Evolutionary conservation across 495 filamentous ascomycete species (phyloP), one percentile per base, ranked within the genome.

Genomic region (Cetradonia linearis): DNA sequence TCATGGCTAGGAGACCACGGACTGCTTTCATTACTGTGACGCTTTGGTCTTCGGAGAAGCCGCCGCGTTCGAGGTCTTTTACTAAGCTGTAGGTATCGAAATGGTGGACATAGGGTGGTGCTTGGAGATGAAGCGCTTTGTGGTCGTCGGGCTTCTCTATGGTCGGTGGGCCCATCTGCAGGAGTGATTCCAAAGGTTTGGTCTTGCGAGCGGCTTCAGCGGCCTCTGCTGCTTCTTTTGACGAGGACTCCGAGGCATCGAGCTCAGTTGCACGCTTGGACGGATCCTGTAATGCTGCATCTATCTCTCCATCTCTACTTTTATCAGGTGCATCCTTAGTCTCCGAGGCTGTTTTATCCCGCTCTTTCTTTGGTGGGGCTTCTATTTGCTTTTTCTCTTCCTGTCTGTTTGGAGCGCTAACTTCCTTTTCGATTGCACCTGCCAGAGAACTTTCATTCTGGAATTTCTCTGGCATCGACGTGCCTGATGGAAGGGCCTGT

Each of bases 41-140:
- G 47, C 60, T 60, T 49, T 62, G 59, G 9, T 64, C 73, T 76
- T 31, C 91, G 82, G 75, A 81, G 71, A 89, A 96, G 3, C 84
- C 87, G 25, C 84, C 79, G 0, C 71, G 71, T 25, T 83, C 76
- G 6, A 98, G 82, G 63, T 87, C 80, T 50, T 85, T 84, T 5
- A 96, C 93, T 2, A 96, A 79, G 5, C 82, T 83, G 67, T 91
- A 97, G 20, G 86, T 95, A 73, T 98, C 93, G 71, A 98, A 98
- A 74, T 96, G 89, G 74, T 98, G 93, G 14, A 95, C 82, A 70
- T 95, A 92, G 3, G 82, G 87, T 18, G 87, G 80, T 0, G 88
- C 81, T 8, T 82, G 75, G 34, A 96, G 66, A 64, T 88, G 83
- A 49, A 85, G 85, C 20, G 80, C 81, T 63, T 80, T 80, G 13